Percentiles rank a stretch among this genome's conserved stretches.
Evolutionary conservation across 805 yeast genomes (phyloP).

Genomic region (Yarrowia osloensis): DNA sequence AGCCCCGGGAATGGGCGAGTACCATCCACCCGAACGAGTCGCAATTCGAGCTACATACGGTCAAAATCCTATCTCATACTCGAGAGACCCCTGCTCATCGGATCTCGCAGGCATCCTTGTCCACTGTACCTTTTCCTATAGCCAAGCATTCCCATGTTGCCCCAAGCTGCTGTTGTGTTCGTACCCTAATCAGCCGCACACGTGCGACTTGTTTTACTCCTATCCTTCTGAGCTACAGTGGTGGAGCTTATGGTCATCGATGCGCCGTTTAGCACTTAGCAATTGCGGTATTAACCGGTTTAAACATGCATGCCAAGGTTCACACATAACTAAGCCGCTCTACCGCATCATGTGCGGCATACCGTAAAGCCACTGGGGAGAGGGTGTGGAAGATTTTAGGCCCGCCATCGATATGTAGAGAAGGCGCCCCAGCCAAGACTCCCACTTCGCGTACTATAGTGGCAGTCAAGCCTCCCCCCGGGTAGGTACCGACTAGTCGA

Average conservation of each 20-base stretch:
- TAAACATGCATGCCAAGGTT: not conserved
- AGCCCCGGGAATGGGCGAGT: no score
- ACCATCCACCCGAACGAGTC: no score
- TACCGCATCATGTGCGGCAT: conserved; percentile 19
- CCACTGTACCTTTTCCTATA: not conserved
- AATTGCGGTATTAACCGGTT: conserved; percentile 26
- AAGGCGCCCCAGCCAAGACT: no score
- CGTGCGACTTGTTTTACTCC: conserved; percentile 21
- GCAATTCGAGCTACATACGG: no score
- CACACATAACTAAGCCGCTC: conserved; percentile 23
- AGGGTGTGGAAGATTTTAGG: not conserved
- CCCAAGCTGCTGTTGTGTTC: not conserved
- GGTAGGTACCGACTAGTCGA: not conserved
- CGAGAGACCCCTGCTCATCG: no score
- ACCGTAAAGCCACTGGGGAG: not conserved
- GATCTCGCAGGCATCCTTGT: not conserved
- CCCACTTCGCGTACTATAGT: not conserved
- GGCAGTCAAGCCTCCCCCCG: not conserved
- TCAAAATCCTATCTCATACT: no score
- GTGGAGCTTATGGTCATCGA: conserved; percentile 12
- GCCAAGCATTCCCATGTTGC: conserved; percentile 2
- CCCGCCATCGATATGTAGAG: not conserved
- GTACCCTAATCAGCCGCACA: conserved; percentile 23
- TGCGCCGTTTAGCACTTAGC: conserved; percentile 25
- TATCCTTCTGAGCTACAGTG: not conserved